Base-by-base conservation (phyloP, 2,329 filamentous ascomycete species). In the Achaetomium macrosporum region DNA sequence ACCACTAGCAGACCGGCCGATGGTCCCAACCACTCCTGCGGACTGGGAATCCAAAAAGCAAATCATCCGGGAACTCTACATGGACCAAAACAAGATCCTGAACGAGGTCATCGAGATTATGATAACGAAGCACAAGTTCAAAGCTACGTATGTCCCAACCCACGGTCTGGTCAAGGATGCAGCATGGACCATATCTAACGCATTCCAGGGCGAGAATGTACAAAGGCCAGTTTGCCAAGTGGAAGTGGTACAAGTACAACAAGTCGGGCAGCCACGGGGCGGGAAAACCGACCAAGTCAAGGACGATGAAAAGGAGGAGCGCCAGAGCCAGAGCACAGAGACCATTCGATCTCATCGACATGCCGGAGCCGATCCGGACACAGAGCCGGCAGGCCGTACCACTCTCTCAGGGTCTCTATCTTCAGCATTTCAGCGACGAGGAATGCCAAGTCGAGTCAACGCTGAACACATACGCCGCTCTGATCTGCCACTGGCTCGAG, bases 181-280 rank as follows among this genome's bases (percentile, higher is more conserved):
- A 10, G 2, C 10, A 10, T 9, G 17, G 5, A 3, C 17, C 0
- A 1, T 12, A 31, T n/a, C n/a, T 43, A n/a, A 31, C 3, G n/a
- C 2, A 5, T n/a, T 11, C 11, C 25, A 64, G 62, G 7, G 61
- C 60, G 12, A 53, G 61, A 33, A 64, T 64, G 62, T 64, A 64
- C 61, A 64, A 63, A 42, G 59, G 61, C 11, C 61, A 63, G 49
- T 64, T 64, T 37, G 50, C 57, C 9, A 64, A 64, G 25, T 64
- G 62, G 62, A 54, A 51, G 30, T 64, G 62, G 62, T 56, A 52
- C 36, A 64, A 64, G 42, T 64, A 64, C 59, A 63, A 63, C 47
- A 63, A 63, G 11, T 51, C 57, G 0, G 53, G 56, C 44, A 57
- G 49, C 11, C 30, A 29, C 12, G 47, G 40, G 11, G 20, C 51